Evolutionary conservation across 768 basidiomycete genomes (phyloP).

Genomic region (Phaeolepiota aurea): DNA sequence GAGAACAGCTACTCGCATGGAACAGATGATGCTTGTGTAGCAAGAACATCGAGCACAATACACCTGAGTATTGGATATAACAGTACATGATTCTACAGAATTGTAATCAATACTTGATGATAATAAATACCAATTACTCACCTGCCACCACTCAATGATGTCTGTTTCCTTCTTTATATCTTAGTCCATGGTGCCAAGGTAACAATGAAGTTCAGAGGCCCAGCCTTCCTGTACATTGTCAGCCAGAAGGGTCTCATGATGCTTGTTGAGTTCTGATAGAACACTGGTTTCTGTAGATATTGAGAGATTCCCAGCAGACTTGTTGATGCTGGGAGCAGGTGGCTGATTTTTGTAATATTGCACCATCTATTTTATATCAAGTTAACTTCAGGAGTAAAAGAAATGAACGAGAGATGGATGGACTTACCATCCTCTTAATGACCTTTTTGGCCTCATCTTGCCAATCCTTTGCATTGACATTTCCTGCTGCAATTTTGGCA

Average conservation of each 20-base stretch:
- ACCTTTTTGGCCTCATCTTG: slow-evolving; percentile 10
- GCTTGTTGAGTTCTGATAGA: slow-evolving; percentile 6
- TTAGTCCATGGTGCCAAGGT: slow-evolving; percentile 5
- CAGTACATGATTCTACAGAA: slow-evolving; percentile 3
- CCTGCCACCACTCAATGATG: slow-evolving; percentile 7
- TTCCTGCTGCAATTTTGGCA: slow-evolving; percentile 6
- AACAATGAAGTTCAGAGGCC: slow-evolving; percentile 4
- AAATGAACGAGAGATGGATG: not conserved
- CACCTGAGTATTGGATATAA: slow-evolving; percentile 4
- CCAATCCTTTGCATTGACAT: slow-evolving; percentile 11
- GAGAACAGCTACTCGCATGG: slow-evolving; percentile 6
- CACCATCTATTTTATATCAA: not conserved
- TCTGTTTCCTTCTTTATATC: slow-evolving; percentile 6
- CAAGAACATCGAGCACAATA: slow-evolving; percentile 6
- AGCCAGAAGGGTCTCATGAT: slow-evolving; percentile 3
- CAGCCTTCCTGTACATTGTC: slow-evolving; percentile 5
- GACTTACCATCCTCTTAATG: slow-evolving; percentile 7
- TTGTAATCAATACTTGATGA: too few species aligned
- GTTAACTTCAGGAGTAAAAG: not conserved
- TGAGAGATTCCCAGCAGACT: not conserved
- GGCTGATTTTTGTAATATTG: not conserved
- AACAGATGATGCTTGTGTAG: slow-evolving; percentile 5
- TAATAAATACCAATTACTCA: too few species aligned
- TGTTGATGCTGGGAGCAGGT: not conserved
- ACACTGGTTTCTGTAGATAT: not conserved